Evolutionary conservation across 768 basidiomycete genomes (phyloP).

Genomic region (Dacryopinax primogenitus): DNA sequence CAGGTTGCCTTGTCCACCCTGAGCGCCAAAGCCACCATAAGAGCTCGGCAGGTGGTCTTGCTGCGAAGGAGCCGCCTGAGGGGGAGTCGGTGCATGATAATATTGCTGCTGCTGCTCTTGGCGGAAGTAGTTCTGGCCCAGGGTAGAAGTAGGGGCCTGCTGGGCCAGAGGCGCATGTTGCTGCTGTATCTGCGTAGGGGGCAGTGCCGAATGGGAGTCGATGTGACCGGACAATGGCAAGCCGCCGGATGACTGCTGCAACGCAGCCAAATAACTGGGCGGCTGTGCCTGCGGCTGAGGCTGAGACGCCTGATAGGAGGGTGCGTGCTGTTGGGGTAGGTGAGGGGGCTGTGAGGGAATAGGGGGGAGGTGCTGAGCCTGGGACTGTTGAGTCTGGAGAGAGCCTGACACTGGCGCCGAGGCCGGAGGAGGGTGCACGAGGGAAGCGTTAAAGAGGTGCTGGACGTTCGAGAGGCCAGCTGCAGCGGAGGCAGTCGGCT

Average conservation of each 20-base stretch:
- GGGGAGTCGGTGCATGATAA: not conserved
- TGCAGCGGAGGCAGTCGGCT: not conserved
- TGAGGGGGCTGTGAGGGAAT: not conserved
- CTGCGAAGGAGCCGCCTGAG: not conserved
- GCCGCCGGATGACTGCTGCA: not conserved
- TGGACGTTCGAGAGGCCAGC: conserved; percentile 2
- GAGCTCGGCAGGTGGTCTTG: conserved; percentile 5
- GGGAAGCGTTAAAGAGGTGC: conserved; percentile 3
- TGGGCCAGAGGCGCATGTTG: not conserved
- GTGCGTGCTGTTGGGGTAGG: not conserved
- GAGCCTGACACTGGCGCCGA: not conserved
- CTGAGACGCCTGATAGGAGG: not conserved
- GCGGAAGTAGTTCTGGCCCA: not conserved
- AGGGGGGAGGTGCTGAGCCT: not conserved
- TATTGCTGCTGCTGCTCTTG: conserved; percentile 1
- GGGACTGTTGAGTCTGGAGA: not conserved
- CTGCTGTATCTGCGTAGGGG: not conserved
- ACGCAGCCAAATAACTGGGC: not conserved
- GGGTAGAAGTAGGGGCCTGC: not conserved
- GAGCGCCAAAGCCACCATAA: not conserved
- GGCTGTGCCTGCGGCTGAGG: not conserved
- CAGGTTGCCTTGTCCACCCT: not conserved
- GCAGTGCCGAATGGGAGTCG: not conserved
- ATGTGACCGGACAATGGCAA: not conserved
- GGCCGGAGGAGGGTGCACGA: not conserved